Conservation (phyloP, 805 yeast genomes). For the Cyberlindnera xishuangbannaensis region DNA sequence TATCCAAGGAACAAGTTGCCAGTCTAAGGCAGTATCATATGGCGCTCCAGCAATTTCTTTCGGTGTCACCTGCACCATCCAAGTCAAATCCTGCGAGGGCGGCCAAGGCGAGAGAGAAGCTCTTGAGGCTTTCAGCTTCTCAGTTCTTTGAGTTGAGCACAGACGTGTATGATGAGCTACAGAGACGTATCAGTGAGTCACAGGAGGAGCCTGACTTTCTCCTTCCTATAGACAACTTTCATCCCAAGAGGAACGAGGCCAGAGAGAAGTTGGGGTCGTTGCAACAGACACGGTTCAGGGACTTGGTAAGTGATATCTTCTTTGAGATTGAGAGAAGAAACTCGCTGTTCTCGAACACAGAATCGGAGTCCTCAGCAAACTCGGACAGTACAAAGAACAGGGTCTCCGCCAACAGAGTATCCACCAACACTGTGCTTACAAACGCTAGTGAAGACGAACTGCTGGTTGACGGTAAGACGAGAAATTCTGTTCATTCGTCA, state of each 20-base stretch:
- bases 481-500: conserved; percentile 4
- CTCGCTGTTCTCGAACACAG: conserved; percentile 31
- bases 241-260: conserved; percentile 93
- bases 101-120: conserved; percentile 77
- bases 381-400: not conserved
- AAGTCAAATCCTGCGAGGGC: conserved; percentile 45
- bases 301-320: conserved; percentile 82
- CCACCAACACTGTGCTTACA: conserved; percentile 5
- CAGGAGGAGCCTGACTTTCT: conserved; percentile 57
- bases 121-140: conserved; percentile 68
- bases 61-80: conserved; percentile 17
- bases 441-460: conserved; percentile 1
- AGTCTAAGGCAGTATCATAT: conserved; percentile 19
- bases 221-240: conserved; percentile 67
- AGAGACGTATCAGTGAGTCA: conserved; percentile 64
- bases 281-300: conserved; percentile 78
- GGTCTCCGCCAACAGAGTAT: conserved; percentile 1
- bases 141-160: conserved; percentile 90
- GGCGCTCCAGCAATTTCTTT: conserved; percentile 22
- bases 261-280: conserved; percentile 83
- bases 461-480: conserved; percentile 2
- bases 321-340: conserved; percentile 79
- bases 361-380: not conserved
- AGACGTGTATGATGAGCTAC: conserved; percentile 90
- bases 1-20: conserved; percentile 12